These are phyloP conservation scores for Wickerhamomyces alni DNA, from an alignment of 805 yeast species.

Conservation along the genomic window DNA sequence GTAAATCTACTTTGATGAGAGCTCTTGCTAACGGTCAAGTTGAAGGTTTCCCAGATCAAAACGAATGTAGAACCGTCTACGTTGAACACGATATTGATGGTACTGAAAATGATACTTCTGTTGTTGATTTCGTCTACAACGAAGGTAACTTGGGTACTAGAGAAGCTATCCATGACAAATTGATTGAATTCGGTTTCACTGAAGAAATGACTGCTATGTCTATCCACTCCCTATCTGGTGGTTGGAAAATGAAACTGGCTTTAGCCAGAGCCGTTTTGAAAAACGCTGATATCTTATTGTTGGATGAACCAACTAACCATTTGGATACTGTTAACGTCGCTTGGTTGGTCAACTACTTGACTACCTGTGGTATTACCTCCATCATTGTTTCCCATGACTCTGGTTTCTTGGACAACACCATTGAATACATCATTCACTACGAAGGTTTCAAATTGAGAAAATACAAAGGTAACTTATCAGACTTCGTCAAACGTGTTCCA, in stretches of 20 bases:
- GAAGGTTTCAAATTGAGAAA: constrained; percentile 99
- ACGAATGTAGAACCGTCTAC: constrained; percentile 97
- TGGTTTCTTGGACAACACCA: constrained; percentile 96
- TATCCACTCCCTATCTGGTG: constrained; percentile 96
- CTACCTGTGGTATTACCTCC: constrained; percentile 97
- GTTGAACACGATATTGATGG: constrained; percentile 99
- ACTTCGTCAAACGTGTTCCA: constrained; percentile 98
- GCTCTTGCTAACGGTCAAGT: constrained; percentile 97
- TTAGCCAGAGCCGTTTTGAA: constrained; percentile 98
- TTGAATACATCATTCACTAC: constrained; percentile 98
- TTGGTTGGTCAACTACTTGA: constrained; percentile 99
- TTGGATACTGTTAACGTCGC: constrained; percentile 99
- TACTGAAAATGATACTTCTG: constrained; percentile 93
- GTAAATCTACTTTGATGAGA: constrained; percentile 98
- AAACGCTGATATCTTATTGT: constrained; percentile 89
- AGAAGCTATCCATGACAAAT: constrained; percentile 67
- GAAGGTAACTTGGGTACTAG: constrained; percentile 63
- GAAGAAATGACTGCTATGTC: constrained; percentile 93
- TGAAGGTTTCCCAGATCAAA: constrained; percentile 99
- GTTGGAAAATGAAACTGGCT: constrained; percentile 99
- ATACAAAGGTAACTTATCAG: constrained; percentile 99
- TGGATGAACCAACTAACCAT: constrained; percentile 99
- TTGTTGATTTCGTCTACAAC: constrained; percentile 84
- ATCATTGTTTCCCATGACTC: constrained; percentile 99
- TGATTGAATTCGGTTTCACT: constrained; percentile 87